These are phyloP conservation scores for Peronospora belbahrii DNA, from an alignment of 352 stramenopile species.

Conservation along the genomic window DNA sequence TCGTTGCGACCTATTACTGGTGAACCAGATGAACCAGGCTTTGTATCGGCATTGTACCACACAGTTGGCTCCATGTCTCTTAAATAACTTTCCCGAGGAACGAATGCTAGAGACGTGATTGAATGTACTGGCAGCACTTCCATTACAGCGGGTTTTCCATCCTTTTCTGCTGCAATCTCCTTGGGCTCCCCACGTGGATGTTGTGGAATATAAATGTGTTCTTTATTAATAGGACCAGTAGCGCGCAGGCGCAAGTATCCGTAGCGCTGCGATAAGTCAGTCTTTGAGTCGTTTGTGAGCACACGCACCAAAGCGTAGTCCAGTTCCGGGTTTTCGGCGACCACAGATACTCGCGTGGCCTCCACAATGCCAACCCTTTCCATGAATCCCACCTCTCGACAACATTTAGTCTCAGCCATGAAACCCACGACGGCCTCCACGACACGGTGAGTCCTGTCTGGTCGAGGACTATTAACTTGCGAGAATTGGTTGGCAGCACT, in stretches of 20 bases:
- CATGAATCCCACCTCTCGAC: slow-evolving; percentile 21
- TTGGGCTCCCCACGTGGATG: slow-evolving; percentile 55
- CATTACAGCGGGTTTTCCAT: slow-evolving; percentile 36
- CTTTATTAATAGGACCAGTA: slow-evolving; percentile 35
- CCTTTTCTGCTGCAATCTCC: slow-evolving; percentile 42
- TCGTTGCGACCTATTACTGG: slow-evolving; percentile 49
- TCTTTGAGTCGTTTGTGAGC: slow-evolving; percentile 17
- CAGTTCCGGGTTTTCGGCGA: slow-evolving; percentile 35
- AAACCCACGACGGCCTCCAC: slow-evolving; percentile 40
- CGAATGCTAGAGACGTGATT: neutral
- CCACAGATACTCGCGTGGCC: slow-evolving; percentile 28
- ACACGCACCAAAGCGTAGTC: slow-evolving; percentile 58
- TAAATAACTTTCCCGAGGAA: slow-evolving; percentile 5
- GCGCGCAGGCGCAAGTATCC: slow-evolving; percentile 39
- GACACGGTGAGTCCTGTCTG: slow-evolving; percentile 7
- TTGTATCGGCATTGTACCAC: slow-evolving; percentile 62
- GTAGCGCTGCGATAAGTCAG: slow-evolving; percentile 33
- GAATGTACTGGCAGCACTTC: slow-evolving; percentile 13
- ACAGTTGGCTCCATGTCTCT: slow-evolving; percentile 35
- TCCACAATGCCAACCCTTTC: slow-evolving; percentile 39
- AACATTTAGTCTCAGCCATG: slow-evolving; percentile 48
- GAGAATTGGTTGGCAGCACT: slow-evolving; percentile 8
- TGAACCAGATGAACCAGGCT: slow-evolving; percentile 53
- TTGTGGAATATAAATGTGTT: slow-evolving; percentile 52
- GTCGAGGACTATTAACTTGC: slow-evolving; percentile 1